A percentile compares a stretch with the other conserved stretches of the same genome.
These are phyloP conservation scores for Allantophomopsis cytisporea DNA, from an alignment of 2,329 filamentous ascomycete species.

Conservation along the genomic window DNA sequence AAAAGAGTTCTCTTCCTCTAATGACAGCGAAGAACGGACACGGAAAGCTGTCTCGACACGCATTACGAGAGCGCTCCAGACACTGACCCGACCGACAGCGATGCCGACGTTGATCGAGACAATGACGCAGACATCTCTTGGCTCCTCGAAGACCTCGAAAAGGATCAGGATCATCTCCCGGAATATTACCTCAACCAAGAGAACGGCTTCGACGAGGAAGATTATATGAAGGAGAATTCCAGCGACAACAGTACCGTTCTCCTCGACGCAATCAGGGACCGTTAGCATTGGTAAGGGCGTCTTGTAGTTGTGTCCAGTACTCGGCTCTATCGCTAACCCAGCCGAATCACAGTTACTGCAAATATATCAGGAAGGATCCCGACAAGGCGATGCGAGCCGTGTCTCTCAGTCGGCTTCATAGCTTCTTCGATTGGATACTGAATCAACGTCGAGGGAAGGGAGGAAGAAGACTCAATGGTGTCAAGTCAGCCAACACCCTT, in stretches of 20 bases:
- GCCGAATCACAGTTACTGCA: constrained; percentile 5
- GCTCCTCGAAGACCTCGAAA: constrained; percentile 7
- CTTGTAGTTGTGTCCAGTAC: not conserved
- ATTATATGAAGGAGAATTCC: too few species aligned
- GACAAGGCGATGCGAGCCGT: constrained; percentile 3
- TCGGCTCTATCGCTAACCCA: not conserved
- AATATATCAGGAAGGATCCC: constrained; percentile 7
- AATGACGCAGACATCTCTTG: constrained; percentile 1
- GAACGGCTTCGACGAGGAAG: constrained; percentile 6
- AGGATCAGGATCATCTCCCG: constrained; percentile 8
- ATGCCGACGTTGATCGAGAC: too few species aligned
- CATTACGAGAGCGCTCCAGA: constrained; percentile 6
- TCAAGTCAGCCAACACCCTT: constrained; percentile 9
- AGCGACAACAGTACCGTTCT: not conserved
- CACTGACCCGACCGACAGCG: constrained; percentile 15
- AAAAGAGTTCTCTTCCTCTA: constrained; percentile 7
- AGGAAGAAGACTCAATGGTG: too few species aligned
- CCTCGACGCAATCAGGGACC: constrained; percentile 1
- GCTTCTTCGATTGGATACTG: constrained; percentile 5
- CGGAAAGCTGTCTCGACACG: constrained; percentile 10
- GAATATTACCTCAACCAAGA: too few species aligned
- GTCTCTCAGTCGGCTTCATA: constrained; percentile 3
- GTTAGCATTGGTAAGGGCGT: not conserved
- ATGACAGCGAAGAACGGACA: constrained; percentile 8
- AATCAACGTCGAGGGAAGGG: constrained; percentile 2